phyloP scores from a whole-genome alignment of 805 yeast genomes.

The Dipodascus geniculatus region DNA sequence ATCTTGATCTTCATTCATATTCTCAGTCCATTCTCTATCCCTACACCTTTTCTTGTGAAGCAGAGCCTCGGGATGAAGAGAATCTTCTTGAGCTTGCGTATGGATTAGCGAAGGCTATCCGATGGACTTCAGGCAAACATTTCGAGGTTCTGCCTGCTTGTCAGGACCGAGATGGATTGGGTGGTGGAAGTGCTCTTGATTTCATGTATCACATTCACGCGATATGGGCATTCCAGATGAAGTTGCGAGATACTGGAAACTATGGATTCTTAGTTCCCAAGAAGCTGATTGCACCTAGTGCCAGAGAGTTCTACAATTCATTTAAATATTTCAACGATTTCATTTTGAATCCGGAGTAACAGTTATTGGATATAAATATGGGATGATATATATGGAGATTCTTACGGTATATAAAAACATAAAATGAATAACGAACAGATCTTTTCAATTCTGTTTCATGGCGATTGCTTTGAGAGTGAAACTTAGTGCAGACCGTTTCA shows the following conservation, averaged over 20 bases:
- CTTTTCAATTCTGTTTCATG: too few species aligned
- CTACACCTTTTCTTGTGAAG: conserved; percentile 67
- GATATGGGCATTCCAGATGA: conserved; percentile 73
- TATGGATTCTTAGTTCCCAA: conserved; percentile 76
- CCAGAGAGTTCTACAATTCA: conserved; percentile 57
- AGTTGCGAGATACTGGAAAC: conserved; percentile 68
- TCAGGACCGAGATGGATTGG: conserved; percentile 55
- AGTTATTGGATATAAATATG: background rate
- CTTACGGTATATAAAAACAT: background rate
- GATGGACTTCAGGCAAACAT: conserved; percentile 47
- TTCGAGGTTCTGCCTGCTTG: conserved; percentile 72
- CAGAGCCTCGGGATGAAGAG: conserved; percentile 67
- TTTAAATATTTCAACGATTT: conserved; percentile 54
- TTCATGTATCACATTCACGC: conserved; percentile 77
- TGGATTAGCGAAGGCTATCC: conserved; percentile 65
- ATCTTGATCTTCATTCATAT: conserved; percentile 74
- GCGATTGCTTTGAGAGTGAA: too few species aligned
- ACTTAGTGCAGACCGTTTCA: too few species aligned
- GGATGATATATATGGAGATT: background rate
- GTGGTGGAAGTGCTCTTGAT: conserved; percentile 69
- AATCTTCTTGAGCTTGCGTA: conserved; percentile 71
- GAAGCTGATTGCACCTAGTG: conserved; percentile 61
- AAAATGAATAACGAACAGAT: too few species aligned
- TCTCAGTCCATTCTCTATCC: conserved; percentile 77
- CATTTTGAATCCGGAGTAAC: conserved; percentile 11